Conservation (phyloP, 257 asterid species). For the Solanum chiquidenum region DNA sequence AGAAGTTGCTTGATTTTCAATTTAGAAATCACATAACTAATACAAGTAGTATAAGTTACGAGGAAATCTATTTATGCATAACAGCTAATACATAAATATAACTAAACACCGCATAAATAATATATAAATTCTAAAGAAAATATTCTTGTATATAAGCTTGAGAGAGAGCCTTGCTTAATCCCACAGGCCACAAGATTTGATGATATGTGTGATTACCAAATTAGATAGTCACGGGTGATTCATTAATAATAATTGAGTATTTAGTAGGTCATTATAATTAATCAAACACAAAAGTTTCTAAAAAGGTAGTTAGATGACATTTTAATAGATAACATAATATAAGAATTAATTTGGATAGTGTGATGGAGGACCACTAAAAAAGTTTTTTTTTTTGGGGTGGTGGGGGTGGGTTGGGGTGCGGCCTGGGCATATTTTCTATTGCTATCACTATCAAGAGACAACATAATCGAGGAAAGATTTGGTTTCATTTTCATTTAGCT, state of each 20-base stretch:
- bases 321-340: background rate
- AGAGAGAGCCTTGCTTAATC: background rate
- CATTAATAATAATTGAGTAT: background rate
- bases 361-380: conserved; percentile 22
- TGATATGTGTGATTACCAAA: background rate
- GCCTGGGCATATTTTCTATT: conserved; percentile 12
- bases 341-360: background rate
- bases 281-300: background rate
- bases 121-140: too few relatives aligned
- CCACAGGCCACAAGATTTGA: background rate
- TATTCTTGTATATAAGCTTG: background rate
- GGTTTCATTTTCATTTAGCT: conserved; percentile 31
- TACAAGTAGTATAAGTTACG: too few relatives aligned
- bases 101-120: too few relatives aligned
- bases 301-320: background rate
- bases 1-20: too few relatives aligned
- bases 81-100: too few relatives aligned
- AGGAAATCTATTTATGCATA: too few relatives aligned
- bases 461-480: conserved; percentile 50
- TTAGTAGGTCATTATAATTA: background rate
- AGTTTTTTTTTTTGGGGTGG: too few relatives aligned
- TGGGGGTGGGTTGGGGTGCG: background rate
- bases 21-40: too few relatives aligned
- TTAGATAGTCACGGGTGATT: background rate
- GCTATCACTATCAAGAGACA: conserved; percentile 39